Evolutionary conservation across 1,284 basidiomycete genomes (phyloP), one percentile per base, ranked within the genome.

Genomic region (Neonothopanus nambi): DNA sequence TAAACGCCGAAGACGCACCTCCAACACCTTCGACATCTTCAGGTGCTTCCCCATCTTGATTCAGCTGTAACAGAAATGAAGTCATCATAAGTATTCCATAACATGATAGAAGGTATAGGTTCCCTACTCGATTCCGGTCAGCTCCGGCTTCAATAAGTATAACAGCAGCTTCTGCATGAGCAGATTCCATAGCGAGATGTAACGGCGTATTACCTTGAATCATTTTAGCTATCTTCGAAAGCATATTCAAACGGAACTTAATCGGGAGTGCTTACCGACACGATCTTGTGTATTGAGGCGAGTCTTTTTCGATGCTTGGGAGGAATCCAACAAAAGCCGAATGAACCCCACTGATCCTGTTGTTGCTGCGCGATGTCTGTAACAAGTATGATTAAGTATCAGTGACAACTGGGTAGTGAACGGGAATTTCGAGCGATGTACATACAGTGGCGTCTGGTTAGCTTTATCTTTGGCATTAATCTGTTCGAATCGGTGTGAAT

Each of bases 111-210:
- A 52, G 48, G 52, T 49, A 48, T 58, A 57, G 58, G 61, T 52
- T 51, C 67, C 91, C 67, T 69, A 95, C 93, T 63, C 92, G 79
- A 59, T 81, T 81, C 30, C 95, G 85, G 75, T 97, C 95, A 6
- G 94, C 94, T 15, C 95, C 95, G 40, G 93, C 94, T 67, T 95
- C 91, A 55, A 98, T 95, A 47, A 98, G 78, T 44, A 88, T 72
- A 1, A 94, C 91, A 5, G 94, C 95, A 5, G 86, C 89, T 67
- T 93, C 88, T 23, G 91, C 95, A 65, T 97, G 91, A 7, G 87
- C 95, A 53, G 90, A 94, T 66, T 98, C 95, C 84, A 98, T 87
- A 5, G 95, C 94, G 39, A 98, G 83, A 76, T 98, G 95, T n/a
- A 98, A 75, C 1, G 95, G 93, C 1, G 95, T 96, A 66, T 97